These are phyloP conservation scores for Candida fluviatilis DNA, from an alignment of 805 yeast genomes.

Conservation along the genomic window DNA sequence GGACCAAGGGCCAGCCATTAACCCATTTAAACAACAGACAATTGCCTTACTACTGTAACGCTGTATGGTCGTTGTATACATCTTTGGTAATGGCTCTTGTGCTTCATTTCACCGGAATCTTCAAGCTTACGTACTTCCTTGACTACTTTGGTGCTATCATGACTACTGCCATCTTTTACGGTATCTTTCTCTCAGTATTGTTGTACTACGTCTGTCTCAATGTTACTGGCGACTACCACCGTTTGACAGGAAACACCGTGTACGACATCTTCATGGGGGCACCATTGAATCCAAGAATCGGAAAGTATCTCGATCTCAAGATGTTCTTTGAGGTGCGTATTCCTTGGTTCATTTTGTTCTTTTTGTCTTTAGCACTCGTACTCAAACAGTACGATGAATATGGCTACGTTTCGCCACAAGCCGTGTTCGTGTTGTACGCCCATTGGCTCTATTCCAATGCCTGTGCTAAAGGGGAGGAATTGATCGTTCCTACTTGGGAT, in stretches of 20 bases:
- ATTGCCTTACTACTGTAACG: constrained; percentile 90
- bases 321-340: constrained; percentile 97
- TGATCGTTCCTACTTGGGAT: constrained; percentile 98
- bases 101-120: constrained; percentile 71
- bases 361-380: constrained; percentile 69
- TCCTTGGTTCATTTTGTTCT: constrained; percentile 91
- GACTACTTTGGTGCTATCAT: constrained; percentile 88
- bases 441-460: constrained; percentile 96
- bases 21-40: constrained; percentile 75
- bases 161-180: constrained; percentile 84
- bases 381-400: constrained; percentile 76
- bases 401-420: constrained; percentile 77
- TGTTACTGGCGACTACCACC: constrained; percentile 72
- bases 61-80: constrained; percentile 77
- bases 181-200: constrained; percentile 62
- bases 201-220: constrained; percentile 66
- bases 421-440: constrained; percentile 67
- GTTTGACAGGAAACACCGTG: constrained; percentile 86
- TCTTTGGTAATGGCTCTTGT: constrained; percentile 53
- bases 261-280: constrained; percentile 98
- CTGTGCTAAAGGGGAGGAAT: constrained; percentile 95
- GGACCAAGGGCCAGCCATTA: constrained; percentile 94
- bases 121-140: constrained; percentile 68
- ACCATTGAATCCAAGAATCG: constrained; percentile 92
- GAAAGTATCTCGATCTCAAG: constrained; percentile 80